phyloP scores from a whole-genome alignment of 306 rosid species.

The Casuarina glauca region DNA sequence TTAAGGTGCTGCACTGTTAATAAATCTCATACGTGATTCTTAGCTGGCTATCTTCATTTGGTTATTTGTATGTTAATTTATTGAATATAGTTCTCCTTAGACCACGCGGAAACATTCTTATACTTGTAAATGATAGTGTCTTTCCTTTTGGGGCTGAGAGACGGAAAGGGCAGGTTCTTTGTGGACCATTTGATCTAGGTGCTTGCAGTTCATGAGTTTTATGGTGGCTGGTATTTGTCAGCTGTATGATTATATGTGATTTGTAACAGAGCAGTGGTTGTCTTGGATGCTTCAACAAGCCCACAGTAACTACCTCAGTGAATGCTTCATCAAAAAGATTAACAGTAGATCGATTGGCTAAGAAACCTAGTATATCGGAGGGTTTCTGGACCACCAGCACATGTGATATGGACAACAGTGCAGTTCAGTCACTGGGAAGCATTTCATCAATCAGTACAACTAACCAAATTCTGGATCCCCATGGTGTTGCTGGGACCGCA shows the following conservation, averaged over 20 bases:
- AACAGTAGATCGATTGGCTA: constrained; percentile 27
- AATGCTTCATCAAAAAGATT: constrained; percentile 45
- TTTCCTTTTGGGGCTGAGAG: constrained; percentile 11
- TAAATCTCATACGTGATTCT: neutral
- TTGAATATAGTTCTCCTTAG: neutral
- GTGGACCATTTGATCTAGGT: neutral
- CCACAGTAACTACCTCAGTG: constrained; percentile 30
- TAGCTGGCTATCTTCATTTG: neutral
- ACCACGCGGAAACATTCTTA: neutral
- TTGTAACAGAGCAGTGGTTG: constrained; percentile 99
- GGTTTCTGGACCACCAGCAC: constrained; percentile 93
- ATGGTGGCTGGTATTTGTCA: constrained; percentile 7
- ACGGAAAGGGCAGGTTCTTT: neutral
- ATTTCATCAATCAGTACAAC: constrained; percentile 74
- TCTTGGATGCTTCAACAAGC: constrained; percentile 71
- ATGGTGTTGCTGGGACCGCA: constrained; percentile 47
- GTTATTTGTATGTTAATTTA: neutral
- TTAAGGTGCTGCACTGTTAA: neutral
- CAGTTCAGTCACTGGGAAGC: constrained; percentile 87
- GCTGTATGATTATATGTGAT: constrained; percentile 36
- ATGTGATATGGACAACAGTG: constrained; percentile 89
- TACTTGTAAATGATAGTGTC: neutral
- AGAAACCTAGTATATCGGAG: constrained; percentile 65
- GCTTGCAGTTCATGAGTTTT: constrained; percentile 16
- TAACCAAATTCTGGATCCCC: constrained; percentile 63